Evolutionary conservation across 305 asterid genomes (phyloP).

Genomic region (Coffea humblotiana): DNA sequence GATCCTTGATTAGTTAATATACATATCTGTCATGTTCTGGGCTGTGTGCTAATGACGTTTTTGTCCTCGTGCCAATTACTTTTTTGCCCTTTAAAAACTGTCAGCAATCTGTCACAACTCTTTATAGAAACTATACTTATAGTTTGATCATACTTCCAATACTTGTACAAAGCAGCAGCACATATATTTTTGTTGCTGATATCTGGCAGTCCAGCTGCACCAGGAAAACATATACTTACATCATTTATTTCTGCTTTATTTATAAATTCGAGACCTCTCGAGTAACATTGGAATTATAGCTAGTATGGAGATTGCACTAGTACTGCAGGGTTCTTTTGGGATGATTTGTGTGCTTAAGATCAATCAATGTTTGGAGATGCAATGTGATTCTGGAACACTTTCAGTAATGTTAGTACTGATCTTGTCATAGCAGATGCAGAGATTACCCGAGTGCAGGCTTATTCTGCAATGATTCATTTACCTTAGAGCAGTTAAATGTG

Average conservation of each 20-base stretch:
- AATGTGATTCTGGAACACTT: too few species aligned
- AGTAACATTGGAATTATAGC: background rate
- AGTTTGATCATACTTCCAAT: background rate
- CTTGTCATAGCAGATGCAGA: too few species aligned
- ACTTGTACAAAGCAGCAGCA: background rate
- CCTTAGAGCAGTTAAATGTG: background rate
- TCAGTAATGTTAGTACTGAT: too few species aligned
- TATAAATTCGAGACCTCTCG: background rate
- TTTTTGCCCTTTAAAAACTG: background rate
- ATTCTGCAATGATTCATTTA: too few species aligned
- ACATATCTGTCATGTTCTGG: background rate
- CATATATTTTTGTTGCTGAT: background rate
- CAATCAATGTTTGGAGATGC: background rate
- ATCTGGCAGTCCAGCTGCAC: slow-evolving; percentile 1
- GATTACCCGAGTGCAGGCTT: too few species aligned
- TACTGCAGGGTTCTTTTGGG: background rate
- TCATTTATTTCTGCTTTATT: background rate
- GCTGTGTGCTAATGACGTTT: background rate
- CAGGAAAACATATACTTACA: background rate
- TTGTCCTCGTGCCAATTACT: background rate
- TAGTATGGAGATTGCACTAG: background rate
- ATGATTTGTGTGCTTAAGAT: background rate
- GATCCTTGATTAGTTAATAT: background rate
- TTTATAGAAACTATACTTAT: background rate
- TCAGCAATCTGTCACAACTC: background rate